Evolutionary conservation across 164 flowering plant species (phyloP), one percentile per base, ranked within the genome.

Genomic region (Houttuynia cordata): DNA sequence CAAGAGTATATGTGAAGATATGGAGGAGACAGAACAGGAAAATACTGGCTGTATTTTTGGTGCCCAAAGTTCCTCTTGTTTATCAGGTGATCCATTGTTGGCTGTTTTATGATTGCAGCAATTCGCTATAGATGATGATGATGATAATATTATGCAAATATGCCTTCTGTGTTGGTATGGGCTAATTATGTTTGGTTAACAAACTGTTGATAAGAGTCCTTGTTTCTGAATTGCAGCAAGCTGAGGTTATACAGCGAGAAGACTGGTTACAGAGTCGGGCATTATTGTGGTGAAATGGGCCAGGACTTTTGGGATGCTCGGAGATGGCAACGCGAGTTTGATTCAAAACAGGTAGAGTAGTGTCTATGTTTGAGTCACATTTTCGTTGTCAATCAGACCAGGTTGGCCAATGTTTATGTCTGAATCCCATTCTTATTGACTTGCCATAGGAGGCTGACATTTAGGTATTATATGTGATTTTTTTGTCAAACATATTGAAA

Each of bases 201-300:
- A 45, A 12, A 17, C 9, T 42, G 12, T 42, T 10, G 17, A 10
- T 42, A 10, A 1, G 12, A 14, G 49, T 10, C 17, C 15, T 3
- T 30, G 24, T 37, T 63, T 20, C 58, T 41, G 62, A 34, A 60
- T 68, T 73, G 68, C 83, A 93, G 99, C 99, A 93, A 93, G 99
- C 97, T 1, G 99, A 93, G 73, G 99, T 91, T 58, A 90, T 93
- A 67, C 87, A n/a, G 93, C 5, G 91, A 84, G 67, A 79, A 76
- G 73, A 90, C 99, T 37, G 83, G 88, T 58, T 86, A 67, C 63
- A 81, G 75, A 66, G 97, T 93, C 8, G 99, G 99, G 18, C 99
- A 93, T 75, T 93, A 90, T 59, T 93, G 99, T 84, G 97, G 99
- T 62, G 99, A 93, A 66, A 93, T 93, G 99, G 96, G 99, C 53